Conservation (phyloP, 2,329 filamentous ascomycete species). For the Trichoderma sp. region DNA sequence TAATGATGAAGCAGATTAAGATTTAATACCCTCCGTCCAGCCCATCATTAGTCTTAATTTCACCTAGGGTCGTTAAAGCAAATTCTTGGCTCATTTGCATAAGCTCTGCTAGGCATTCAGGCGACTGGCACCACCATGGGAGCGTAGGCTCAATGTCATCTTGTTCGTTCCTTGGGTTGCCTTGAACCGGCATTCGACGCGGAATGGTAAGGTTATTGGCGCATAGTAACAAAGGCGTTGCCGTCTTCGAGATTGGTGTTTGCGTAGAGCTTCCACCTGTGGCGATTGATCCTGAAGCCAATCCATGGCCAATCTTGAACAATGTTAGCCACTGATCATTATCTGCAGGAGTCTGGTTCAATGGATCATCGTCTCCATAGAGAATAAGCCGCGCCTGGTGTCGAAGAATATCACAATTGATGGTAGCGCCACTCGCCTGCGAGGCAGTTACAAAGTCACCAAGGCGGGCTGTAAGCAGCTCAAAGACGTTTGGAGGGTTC, state of each 20-base stretch:
- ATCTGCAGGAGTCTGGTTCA: not conserved
- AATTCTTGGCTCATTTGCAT: slow-evolving; percentile 8
- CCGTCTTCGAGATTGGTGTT: not conserved
- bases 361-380: not conserved
- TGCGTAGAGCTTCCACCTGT: not conserved
- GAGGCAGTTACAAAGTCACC: not conserved
- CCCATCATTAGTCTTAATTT: not conserved
- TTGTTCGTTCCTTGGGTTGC: not conserved
- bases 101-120: not conserved
- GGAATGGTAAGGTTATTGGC: not conserved
- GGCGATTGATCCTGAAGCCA: not conserved
- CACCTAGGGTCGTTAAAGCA: not conserved
- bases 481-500: not conserved
- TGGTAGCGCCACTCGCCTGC: not conserved
- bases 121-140: slow-evolving; percentile 1
- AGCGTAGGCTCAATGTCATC: not conserved
- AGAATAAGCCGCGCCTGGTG: not conserved
- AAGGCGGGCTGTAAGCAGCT: not conserved
- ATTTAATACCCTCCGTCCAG: no score
- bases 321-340: not conserved
- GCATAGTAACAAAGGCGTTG: not conserved
- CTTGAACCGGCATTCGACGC: not conserved
- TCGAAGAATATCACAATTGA: not conserved
- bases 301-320: not conserved
- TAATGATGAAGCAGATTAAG: not conserved